Base-by-base conservation (phyloP, 208 protist genomes). In the Naegleria fowleri region DNA sequence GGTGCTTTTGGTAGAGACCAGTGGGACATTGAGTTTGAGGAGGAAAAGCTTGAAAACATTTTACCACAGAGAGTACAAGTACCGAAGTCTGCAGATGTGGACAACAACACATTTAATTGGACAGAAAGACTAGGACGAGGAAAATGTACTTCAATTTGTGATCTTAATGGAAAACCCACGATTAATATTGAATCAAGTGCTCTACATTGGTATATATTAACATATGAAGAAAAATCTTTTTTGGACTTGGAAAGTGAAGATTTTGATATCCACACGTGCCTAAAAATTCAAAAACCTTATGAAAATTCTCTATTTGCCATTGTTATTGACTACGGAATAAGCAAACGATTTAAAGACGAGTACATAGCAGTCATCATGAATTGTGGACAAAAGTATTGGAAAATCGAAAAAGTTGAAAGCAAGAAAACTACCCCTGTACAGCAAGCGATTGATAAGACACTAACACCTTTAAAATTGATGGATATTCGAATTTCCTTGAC, bases 141-240 rank as follows among this genome's bases (percentile, higher is more conserved):
- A 0, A 86, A 48, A 86, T 38, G n/a, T 1, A 33, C 29, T n/a
- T 16, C n/a, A 40, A 29, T 86, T 51, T 86, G 83, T 48, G 83
- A 86, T 33, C 16, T 48, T 1, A 40, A 86, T 19, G 83, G 83
- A 86, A 40, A 43, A 48, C 33, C 11, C 43, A 29, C 25, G 4
- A 22, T 43, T 39, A 33, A 16, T 51, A 29, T 86, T 29, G 83
- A 86, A 22, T 38, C 22, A 13, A 25, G 36, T 16, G 0, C 36
- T 51, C 15, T 39, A 22, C 83, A 86, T 86, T 86, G 33, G 83
- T 86, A 86, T 86, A 48, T 86, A 19, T 43, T 86, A n/a, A 48
- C 40, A 48, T 48, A 25, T 86, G 83, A 48, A 43, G 40, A 40
- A 43, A 40, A 86, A 48, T 2, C 29, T 1, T 79, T 36, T 33